Evolutionary conservation across 805 yeast genomes (phyloP), one percentile per base, ranked within the genome.

Genomic region (Schizosaccharomyces octosporus): DNA sequence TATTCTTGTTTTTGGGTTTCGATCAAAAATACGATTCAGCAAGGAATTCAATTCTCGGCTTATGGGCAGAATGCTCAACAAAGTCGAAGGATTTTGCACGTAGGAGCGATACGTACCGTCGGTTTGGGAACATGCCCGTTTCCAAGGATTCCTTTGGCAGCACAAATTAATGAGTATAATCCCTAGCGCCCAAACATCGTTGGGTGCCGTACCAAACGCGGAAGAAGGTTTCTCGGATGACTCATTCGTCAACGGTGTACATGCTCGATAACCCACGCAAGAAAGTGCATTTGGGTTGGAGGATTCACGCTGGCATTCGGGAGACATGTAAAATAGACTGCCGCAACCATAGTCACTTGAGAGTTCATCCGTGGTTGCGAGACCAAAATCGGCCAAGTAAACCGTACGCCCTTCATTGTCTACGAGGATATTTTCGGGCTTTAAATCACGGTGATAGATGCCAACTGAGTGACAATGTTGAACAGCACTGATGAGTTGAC

Each of bases 371-470:
- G 79, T 77, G 63, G 90, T 79, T 27, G 96, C 88, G 27, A 90
- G 75, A 4, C 97, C 97, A 72, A 93, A 90, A 73, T 90, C 98
- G 45, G 94, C 90, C 64, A 83, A 75, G 64, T 77, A 79, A 62
- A 84, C 74, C 62, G 73, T 76, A 61, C 76, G 69, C 63, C 81
- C 87, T 66, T 78, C 75, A 68, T 71, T 71, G 13, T 80, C 76
- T 60, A 88, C 81, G 67, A 93, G 74, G 62, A 93, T 79, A 73
- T 93, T 93, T 71, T 93, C 97, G 5, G 98, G 98, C 74, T 93
- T 93, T 65, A 89, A 80, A 72, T 89, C 97, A 69, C 97, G 85
- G 70, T 89, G 97, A 70, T 82, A 90, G 45, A 90, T 81, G n/a
- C 85, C 83, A 64, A 79, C 80, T 1, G 83, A 76, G 71, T 90